Evolutionary conservation across 495 filamentous ascomycete species (phyloP).

Genomic region (Penicillium samsonianum): DNA sequence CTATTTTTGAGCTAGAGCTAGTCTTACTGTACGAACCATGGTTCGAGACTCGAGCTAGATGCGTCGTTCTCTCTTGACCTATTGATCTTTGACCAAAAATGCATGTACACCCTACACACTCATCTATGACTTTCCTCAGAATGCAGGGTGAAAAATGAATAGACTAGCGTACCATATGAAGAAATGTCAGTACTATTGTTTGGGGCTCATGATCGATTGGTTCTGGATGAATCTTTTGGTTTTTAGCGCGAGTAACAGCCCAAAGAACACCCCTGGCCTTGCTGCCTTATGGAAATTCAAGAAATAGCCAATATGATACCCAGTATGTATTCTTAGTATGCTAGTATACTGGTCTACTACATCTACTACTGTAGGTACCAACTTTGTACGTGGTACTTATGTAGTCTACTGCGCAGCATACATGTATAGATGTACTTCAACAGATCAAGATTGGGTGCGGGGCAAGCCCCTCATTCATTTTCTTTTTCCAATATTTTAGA

Average conservation of each 20-base stretch:
- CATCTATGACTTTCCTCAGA: neutral
- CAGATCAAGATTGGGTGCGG: constrained; percentile 11
- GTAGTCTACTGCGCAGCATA: constrained; percentile 10
- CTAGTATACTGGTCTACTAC: neutral
- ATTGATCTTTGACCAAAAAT: neutral
- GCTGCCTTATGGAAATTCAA: constrained; percentile 22
- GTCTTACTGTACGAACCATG: constrained; percentile 5
- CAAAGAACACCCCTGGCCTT: constrained; percentile 17
- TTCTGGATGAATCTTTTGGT: constrained; percentile 29
- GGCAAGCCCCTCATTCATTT: constrained; percentile 4
- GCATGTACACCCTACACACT: neutral
- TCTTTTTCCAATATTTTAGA: neutral
- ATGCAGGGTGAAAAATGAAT: neutral
- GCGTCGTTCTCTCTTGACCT: neutral
- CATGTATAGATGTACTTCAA: constrained; percentile 3
- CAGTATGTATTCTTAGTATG: neutral
- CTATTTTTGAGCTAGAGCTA: constrained; percentile 4
- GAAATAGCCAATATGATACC: neutral
- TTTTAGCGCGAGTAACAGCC: constrained; percentile 14
- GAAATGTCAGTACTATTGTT: neutral
- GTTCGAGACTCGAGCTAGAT: constrained; percentile 1
- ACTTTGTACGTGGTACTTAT: neutral
- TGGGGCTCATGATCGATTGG: constrained; percentile 27
- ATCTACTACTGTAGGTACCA: constrained; percentile 5
- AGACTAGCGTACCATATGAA: constrained; percentile 3